Evolutionary conservation across 2,329 filamentous ascomycete species (phyloP).

Genomic region (Claviceps humidiphila): DNA sequence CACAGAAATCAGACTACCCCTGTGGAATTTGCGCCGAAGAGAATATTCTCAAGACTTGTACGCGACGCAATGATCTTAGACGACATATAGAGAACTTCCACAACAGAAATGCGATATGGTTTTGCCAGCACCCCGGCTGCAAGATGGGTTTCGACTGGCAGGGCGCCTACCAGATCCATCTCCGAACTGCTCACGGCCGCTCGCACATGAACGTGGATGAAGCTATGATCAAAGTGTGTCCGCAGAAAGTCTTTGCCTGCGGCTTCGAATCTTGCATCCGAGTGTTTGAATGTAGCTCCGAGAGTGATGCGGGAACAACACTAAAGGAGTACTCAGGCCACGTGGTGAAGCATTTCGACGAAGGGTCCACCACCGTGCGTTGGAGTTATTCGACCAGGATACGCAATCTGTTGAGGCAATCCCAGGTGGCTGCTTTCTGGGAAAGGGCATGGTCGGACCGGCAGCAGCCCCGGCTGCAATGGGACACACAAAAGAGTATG

Average conservation of each 20-base stretch:
- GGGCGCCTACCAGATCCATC: constrained; percentile 32
- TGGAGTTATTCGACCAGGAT: constrained; percentile 33
- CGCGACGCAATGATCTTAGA: constrained; percentile 28
- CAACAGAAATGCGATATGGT: constrained; percentile 32
- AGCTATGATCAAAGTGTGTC: constrained; percentile 29
- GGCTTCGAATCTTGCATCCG: constrained; percentile 31
- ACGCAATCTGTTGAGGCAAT: constrained; percentile 30
- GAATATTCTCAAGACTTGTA: constrained; percentile 7
- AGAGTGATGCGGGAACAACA: constrained; percentile 23
- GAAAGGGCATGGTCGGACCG: constrained; percentile 21
- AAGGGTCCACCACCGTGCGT: constrained; percentile 23
- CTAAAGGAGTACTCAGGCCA: constrained; percentile 34
- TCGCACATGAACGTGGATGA: constrained; percentile 28
- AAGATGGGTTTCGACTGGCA: constrained; percentile 34
- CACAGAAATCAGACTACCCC: constrained; percentile 13
- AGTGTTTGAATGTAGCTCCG: constrained; percentile 29
- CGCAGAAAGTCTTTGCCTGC: constrained; percentile 35
- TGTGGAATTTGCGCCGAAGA: constrained; percentile 24
- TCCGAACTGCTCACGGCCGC: constrained; percentile 30
- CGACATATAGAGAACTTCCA: constrained; percentile 36
- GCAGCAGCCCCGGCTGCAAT: constrained; percentile 22
- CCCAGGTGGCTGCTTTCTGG: constrained; percentile 24
- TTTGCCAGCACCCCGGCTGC: constrained; percentile 30
- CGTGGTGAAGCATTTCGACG: constrained; percentile 34
- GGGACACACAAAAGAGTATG: constrained; percentile 29